phyloP scores from a whole-genome alignment of 495 filamentous ascomycete species.

The Xylaria castorea region DNA sequence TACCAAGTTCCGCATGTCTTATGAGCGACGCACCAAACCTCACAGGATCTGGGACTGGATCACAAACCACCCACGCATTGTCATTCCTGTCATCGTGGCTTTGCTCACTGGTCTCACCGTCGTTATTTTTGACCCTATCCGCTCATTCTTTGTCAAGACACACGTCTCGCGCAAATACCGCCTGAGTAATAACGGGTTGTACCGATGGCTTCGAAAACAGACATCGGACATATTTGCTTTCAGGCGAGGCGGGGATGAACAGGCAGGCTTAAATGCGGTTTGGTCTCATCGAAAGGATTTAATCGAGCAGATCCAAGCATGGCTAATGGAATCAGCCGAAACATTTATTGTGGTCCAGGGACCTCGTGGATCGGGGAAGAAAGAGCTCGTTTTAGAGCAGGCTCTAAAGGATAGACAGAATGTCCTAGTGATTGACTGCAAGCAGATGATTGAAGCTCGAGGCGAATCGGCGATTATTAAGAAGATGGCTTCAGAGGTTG shows the following conservation, averaged over 20 bases:
- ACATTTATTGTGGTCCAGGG: slow-evolving; percentile 96
- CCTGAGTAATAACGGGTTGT: slow-evolving; percentile 70
- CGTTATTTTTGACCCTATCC: slow-evolving; percentile 89
- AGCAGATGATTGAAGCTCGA: slow-evolving; percentile 87
- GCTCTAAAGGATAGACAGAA: slow-evolving; percentile 77
- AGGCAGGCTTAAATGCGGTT: slow-evolving; percentile 75
- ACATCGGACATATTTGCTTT: slow-evolving; percentile 70
- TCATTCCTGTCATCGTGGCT: slow-evolving; percentile 82
- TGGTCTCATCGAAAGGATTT: slow-evolving; percentile 86
- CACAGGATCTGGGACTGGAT: slow-evolving; percentile 89
- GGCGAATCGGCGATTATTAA: slow-evolving; percentile 89
- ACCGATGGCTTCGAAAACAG: slow-evolving; percentile 82
- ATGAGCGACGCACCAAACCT: slow-evolving; percentile 75
- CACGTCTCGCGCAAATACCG: slow-evolving; percentile 82
- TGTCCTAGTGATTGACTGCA: slow-evolving; percentile 92
- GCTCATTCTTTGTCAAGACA: slow-evolving; percentile 88
- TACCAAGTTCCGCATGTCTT: slow-evolving; percentile 78
- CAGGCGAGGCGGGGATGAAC: slow-evolving; percentile 60
- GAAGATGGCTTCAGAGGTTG: slow-evolving; percentile 81
- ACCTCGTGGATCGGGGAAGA: slow-evolving; percentile 89
- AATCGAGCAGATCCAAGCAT: slow-evolving; percentile 81
- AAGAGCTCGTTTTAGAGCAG: slow-evolving; percentile 84
- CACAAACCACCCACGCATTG: slow-evolving; percentile 83
- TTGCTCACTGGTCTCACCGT: slow-evolving; percentile 83
- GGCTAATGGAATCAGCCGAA: slow-evolving; percentile 83